Evolutionary conservation across 441 rosid species (phyloP).

Genomic region (Biscutella laevigata): DNA sequence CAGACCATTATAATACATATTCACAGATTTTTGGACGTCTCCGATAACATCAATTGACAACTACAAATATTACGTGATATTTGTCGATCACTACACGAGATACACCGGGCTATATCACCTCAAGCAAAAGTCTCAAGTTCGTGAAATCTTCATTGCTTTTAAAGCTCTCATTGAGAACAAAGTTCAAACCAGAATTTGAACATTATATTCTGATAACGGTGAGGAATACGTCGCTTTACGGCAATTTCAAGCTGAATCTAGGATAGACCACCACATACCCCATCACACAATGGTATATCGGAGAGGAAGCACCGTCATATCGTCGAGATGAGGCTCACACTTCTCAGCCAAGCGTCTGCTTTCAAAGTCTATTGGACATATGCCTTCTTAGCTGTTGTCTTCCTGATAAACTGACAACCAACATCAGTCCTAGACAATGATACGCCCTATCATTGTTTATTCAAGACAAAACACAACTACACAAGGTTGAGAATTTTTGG

Average conservation of each 20-base stretch:
- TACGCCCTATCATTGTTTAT: too few relatives aligned
- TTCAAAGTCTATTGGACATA: not conserved
- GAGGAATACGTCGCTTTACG: not conserved
- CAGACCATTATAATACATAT: too few relatives aligned
- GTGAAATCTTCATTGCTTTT: too few relatives aligned
- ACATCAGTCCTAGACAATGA: too few relatives aligned
- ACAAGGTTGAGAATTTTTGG: not conserved
- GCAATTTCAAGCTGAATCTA: too few relatives aligned
- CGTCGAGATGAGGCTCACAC: not conserved
- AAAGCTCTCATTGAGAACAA: not conserved
- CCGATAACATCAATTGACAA: too few relatives aligned
- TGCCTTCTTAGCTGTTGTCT: not conserved
- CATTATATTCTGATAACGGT: not conserved
- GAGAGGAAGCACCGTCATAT: not conserved
- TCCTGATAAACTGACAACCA: not conserved
- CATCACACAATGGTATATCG: not conserved
- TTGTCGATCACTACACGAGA: too few relatives aligned
- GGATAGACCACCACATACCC: not conserved
- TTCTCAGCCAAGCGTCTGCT: not conserved
- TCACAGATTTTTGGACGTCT: too few relatives aligned
- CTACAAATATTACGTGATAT: too few relatives aligned
- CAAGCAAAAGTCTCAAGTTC: too few relatives aligned
- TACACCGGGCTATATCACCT: too few relatives aligned
- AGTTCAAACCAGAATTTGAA: not conserved
- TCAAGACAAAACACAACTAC: not conserved